Conservation (phyloP, 345 rosid species). For the Eucalyptus globulus region DNA sequence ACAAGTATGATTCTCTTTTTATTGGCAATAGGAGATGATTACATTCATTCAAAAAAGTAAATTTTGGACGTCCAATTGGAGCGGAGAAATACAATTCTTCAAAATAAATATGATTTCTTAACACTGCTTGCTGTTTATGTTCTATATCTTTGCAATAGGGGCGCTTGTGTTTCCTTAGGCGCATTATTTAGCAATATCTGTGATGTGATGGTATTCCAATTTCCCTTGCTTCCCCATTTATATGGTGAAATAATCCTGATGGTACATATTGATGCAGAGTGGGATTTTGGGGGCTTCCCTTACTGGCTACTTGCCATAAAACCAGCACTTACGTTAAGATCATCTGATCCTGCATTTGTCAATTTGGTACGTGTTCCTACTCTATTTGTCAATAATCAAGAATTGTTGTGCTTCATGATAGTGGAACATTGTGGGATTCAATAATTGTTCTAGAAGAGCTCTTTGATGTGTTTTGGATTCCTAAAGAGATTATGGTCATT, state of each 20-base stretch:
- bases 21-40: neutral
- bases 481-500: neutral
- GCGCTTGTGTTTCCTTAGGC: neutral
- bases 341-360: slow-evolving; percentile 71
- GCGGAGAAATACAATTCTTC: neutral
- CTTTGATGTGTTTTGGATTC: neutral
- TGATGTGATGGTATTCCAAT: neutral
- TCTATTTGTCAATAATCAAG: neutral
- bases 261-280: slow-evolving; percentile 40
- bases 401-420: neutral
- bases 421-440: neutral
- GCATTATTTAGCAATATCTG: neutral
- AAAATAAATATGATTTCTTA: neutral
- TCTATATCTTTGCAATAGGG: neutral
- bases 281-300: slow-evolving; percentile 98
- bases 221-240: neutral
- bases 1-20: neutral
- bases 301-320: slow-evolving; percentile 73
- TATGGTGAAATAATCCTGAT: neutral
- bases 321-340: slow-evolving; percentile 60
- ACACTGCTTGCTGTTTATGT: neutral
- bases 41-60: neutral
- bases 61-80: neutral
- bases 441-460: neutral
- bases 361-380: slow-evolving; percentile 29